Evolutionary conservation across 805 yeast genomes (phyloP).

Genomic region (Starmerella floris): DNA sequence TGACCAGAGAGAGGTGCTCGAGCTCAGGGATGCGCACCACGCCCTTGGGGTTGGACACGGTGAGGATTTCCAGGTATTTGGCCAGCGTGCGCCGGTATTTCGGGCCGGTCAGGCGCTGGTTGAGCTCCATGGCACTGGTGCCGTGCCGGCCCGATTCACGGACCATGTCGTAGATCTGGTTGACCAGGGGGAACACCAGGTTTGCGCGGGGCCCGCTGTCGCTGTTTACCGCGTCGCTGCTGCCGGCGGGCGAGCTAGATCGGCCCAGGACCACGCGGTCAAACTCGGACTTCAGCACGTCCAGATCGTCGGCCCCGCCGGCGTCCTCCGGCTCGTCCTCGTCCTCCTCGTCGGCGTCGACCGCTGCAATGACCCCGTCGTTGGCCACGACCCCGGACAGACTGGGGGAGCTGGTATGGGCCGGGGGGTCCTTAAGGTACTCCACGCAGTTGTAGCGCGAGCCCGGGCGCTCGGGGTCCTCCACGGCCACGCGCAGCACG

Average conservation of each 20-base stretch:
- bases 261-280: constrained; percentile 6
- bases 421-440: constrained; percentile 15
- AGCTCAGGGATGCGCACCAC: constrained; percentile 9
- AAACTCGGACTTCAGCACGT: background rate
- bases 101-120: constrained; percentile 40
- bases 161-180: constrained; percentile 46
- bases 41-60: constrained; percentile 21
- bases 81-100: constrained; percentile 40
- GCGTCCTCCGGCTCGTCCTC: constrained; percentile 24
- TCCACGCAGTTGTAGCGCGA: constrained; percentile 28
- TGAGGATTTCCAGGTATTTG: constrained; percentile 39
- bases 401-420: background rate
- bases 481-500: constrained; percentile 26
- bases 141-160: constrained; percentile 37
- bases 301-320: constrained; percentile 28
- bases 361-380: background rate
- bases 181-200: constrained; percentile 47
- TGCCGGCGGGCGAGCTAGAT: constrained; percentile 22
- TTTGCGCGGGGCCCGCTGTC: constrained; percentile 28
- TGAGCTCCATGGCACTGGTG: constrained; percentile 44
- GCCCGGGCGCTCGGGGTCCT: constrained; percentile 24
- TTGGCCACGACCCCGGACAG: background rate
- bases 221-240: constrained; percentile 2
- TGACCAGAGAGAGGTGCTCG: constrained; percentile 34
- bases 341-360: constrained; percentile 2